A percentile compares a stretch with the other conserved stretches of the same genome.
phyloP scores from a whole-genome alignment of 2,329 filamentous ascomycete species.

The Mollisiaceae sp. region DNA sequence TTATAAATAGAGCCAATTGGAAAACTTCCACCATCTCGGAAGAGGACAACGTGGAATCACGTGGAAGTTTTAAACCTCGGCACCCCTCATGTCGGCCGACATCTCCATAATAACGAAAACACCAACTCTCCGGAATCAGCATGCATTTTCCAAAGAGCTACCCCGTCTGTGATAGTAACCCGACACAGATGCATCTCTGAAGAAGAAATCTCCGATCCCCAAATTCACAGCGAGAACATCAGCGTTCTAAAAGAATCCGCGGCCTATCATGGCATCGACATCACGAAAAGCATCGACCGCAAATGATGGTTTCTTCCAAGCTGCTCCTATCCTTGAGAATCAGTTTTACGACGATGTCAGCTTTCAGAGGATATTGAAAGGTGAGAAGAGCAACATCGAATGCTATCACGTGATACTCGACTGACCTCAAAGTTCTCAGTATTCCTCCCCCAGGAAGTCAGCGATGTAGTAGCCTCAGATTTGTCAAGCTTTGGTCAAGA shows the following conservation, averaged over 20 bases:
- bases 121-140: not conserved
- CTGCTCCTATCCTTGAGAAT: conserved; percentile 56
- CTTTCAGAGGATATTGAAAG: conserved; percentile 55
- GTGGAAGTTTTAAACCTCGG: too few species aligned
- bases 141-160: not conserved
- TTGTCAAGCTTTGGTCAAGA: conserved; percentile 51
- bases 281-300: conserved; percentile 42
- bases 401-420: not conserved
- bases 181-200: not conserved
- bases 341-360: conserved; percentile 61
- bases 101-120: not conserved
- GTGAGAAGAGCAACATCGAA: conserved; percentile 45
- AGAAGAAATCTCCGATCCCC: not conserved
- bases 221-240: not conserved
- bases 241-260: not conserved
- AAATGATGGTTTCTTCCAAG: conserved; percentile 60
- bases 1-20: too few species aligned
- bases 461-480: conserved; percentile 30
- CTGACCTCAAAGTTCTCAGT: conserved; percentile 27
- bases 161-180: not conserved
- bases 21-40: too few species aligned
- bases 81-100: not conserved
- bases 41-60: too few species aligned
- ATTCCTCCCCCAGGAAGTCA: conserved; percentile 38
- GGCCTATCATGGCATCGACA: not conserved